Base-by-base conservation (phyloP, 495 filamentous ascomycete genomes). In the Penicillium fimorum region DNA sequence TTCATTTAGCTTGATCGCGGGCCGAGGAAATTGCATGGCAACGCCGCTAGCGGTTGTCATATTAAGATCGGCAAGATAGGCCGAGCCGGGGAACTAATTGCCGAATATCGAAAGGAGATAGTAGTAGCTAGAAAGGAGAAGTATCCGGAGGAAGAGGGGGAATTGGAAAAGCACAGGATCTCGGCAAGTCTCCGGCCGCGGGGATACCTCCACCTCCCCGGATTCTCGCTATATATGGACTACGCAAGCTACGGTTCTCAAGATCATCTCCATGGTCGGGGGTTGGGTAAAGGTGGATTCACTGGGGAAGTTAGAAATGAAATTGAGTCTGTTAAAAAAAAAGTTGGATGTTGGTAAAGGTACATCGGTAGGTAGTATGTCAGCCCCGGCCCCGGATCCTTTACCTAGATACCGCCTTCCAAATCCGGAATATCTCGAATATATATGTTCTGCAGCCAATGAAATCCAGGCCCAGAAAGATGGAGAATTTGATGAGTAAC, bases 1-100 rank as follows among this genome's bases (percentile, higher is more conserved):
- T 42, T 55, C 29, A 12, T 47, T 43, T 48, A 10, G 12, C 4
- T 46, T 35, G 45, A 56, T 47, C 37, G 33, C 56, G 61, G 54
- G 24, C 57, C 55, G 58, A 46, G 42, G 42, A 18, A 61, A 46
- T 33, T 62, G 61, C 32, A 56, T 56, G 51, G 53, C 47, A 46
- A 61, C 63, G 25, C 66, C 63, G 25, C 66, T 55, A 59, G 62
- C 59, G 46, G 57, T 47, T 17, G 58, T 40, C 66, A 68, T 63
- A 27, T 51, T 42, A 32, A 22, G 48, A 60, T 56, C 61, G 48
- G 51, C 57, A 42, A 57, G 40, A 49, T 15, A 11, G 53, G 49
- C 54, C 57, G 47, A 55, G 46, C 24, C 59, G 58, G 52, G 48
- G 27, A 17, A 42, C 47, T 18, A 27, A 43, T 49, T 52, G 35